Evolutionary conservation across 106 monocot species (phyloP).

Genomic region (Dioscorea alata): DNA sequence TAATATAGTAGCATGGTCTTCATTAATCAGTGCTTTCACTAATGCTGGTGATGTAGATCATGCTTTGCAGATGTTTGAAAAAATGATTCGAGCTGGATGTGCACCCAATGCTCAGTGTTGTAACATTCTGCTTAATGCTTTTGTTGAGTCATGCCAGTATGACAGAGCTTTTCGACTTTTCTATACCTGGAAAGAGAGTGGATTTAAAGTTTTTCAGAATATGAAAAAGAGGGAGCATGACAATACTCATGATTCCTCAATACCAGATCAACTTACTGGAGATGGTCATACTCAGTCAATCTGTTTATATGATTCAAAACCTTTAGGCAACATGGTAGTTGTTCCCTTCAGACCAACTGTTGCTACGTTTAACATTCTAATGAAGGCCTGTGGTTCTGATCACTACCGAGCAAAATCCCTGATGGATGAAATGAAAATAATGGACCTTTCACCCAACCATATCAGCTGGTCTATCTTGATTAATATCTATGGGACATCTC

Average conservation of each 20-base stretch:
- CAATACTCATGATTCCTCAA: slow-evolving; percentile 1
- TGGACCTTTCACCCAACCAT: slow-evolving; percentile 65
- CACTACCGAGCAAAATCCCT: slow-evolving; percentile 57
- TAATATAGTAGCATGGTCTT: slow-evolving; percentile 82
- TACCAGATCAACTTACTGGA: background rate
- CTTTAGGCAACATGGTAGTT: slow-evolving; percentile 2
- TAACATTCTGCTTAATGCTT: slow-evolving; percentile 75
- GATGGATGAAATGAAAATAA: slow-evolving; percentile 74
- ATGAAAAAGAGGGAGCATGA: slow-evolving; percentile 4
- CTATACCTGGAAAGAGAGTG: slow-evolving; percentile 59
- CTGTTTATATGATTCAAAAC: background rate
- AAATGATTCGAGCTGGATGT: slow-evolving; percentile 73
- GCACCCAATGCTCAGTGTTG: slow-evolving; percentile 82
- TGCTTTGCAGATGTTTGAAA: slow-evolving; percentile 66
- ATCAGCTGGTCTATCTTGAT: slow-evolving; percentile 88
- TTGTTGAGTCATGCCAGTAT: slow-evolving; percentile 76
- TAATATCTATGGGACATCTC: slow-evolving; percentile 69
- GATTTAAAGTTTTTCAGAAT: slow-evolving; percentile 31
- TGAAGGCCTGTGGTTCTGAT: slow-evolving; percentile 95
- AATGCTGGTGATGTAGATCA: slow-evolving; percentile 53
- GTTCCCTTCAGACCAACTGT: slow-evolving; percentile 77
- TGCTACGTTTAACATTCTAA: slow-evolving; percentile 82
- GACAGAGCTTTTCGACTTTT: slow-evolving; percentile 84
- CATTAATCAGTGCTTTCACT: slow-evolving; percentile 69
- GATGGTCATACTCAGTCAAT: slow-evolving; percentile 1